Base-by-base conservation (phyloP, 768 basidiomycete species). In the Kwoniella sp. region DNA sequence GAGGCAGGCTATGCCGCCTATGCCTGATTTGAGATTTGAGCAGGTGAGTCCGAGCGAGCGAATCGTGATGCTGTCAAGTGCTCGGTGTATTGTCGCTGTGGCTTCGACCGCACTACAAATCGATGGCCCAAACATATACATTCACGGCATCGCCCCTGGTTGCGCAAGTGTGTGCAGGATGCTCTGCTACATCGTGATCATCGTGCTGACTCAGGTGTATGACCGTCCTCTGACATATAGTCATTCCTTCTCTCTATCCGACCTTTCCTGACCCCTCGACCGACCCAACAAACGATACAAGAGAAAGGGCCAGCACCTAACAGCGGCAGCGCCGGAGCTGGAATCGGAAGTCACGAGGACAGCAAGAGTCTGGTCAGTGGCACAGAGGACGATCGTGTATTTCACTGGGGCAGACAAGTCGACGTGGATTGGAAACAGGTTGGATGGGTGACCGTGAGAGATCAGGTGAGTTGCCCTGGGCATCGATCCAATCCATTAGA, bases 171-270 rank as follows among this genome's bases (percentile, higher is more conserved):
- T n/a, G n/a, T n/a, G n/a, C n/a, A n/a, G n/a, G n/a, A n/a, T n/a
- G n/a, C n/a, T n/a, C n/a, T n/a, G n/a, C n/a, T n/a, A n/a, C n/a
- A n/a, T n/a, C n/a, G n/a, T 5, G 34, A 34, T 5, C 7, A 34
- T 34, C 5, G 13, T 34, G 34, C 34, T 34, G 34, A 34, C 34
- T n/a, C n/a, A n/a, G n/a, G n/a, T n/a, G n/a, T n/a, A n/a, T n/a
- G n/a, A n/a, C n/a, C n/a, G n/a, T n/a, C n/a, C n/a, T n/a, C n/a
- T n/a, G n/a, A 5, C 13, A 29, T 4, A 25, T 34, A 80, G 79
- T 80, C 79, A 52, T 80, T 78, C 62, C 66, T 80, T 9, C 68
- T 80, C 0, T 78, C 77, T 0, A 80, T 80, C 47, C 66, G 79
- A 38, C 79, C 79, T 0, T 80, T 74, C 65, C 66, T 80, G 20